A percentile compares a stretch with the other conserved stretches of the same genome.
Evolutionary conservation across 495 filamentous ascomycete species (phyloP).

Genomic region (Penicillium cinerascens): DNA sequence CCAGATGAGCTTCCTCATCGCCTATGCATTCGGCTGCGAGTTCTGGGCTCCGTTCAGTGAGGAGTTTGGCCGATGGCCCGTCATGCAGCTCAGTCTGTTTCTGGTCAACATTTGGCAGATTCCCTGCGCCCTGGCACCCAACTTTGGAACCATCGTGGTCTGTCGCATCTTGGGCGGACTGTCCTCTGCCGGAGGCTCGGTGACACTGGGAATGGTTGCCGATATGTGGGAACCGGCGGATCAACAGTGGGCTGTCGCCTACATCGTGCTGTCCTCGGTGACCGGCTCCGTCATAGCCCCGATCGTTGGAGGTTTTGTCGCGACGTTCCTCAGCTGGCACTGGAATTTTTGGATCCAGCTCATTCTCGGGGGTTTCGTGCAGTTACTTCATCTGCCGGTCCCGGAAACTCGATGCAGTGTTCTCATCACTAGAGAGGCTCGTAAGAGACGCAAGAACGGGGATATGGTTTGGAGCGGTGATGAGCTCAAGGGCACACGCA

Average conservation of each 20-base stretch:
- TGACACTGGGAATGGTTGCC: slow-evolving; percentile 82
- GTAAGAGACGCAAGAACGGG: slow-evolving; percentile 55
- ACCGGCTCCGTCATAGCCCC: slow-evolving; percentile 73
- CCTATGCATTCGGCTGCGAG: slow-evolving; percentile 78
- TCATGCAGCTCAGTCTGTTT: slow-evolving; percentile 65
- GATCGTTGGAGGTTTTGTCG: slow-evolving; percentile 74
- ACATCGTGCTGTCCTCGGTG: slow-evolving; percentile 76
- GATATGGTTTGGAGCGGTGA: slow-evolving; percentile 61
- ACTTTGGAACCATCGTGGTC: slow-evolving; percentile 63
- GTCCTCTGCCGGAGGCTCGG: slow-evolving; percentile 72
- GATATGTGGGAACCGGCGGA: slow-evolving; percentile 73
- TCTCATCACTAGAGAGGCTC: slow-evolving; percentile 63
- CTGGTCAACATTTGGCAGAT: slow-evolving; percentile 76
- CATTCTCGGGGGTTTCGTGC: slow-evolving; percentile 66
- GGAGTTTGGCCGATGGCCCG: slow-evolving; percentile 69
- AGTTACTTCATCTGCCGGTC: slow-evolving; percentile 61
- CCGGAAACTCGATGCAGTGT: slow-evolving; percentile 67
- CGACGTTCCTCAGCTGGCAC: slow-evolving; percentile 60
- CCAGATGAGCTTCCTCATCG: slow-evolving; percentile 67
- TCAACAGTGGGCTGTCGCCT: slow-evolving; percentile 65
- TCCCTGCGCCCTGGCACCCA: slow-evolving; percentile 67
- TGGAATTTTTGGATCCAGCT: slow-evolving; percentile 84
- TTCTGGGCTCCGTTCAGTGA: slow-evolving; percentile 83
- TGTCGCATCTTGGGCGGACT: slow-evolving; percentile 66
- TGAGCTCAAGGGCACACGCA: slow-evolving; percentile 50